Evolutionary conservation across 768 basidiomycete genomes (phyloP), one percentile per base, ranked within the genome.

Genomic region (Trichaptum fuscoviolaceum): DNA sequence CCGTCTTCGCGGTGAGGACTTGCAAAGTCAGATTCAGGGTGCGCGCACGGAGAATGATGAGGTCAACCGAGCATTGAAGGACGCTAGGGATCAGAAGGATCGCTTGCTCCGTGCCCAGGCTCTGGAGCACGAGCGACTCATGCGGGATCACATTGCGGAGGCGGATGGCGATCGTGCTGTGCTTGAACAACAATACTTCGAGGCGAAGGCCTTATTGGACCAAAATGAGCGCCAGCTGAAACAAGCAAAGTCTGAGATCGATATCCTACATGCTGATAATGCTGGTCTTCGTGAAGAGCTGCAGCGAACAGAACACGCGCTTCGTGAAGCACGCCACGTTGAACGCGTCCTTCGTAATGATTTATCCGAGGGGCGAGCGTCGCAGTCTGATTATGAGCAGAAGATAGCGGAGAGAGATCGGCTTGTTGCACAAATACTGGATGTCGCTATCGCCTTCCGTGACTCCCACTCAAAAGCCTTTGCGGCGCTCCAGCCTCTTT

Each of bases 81-180:
- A 90, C 67, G 88, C 91, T 1, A 82, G 86, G 57, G 76, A 76
- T 68, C 94, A 97, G 77, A 93, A 93, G 76, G 94, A 96, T 65
- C 80, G 88, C 24, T 79, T 93, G 18, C 77, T 94, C 66, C 85
- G 83, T 57, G 83, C 81, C 2, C 92, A 94, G 73, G 89, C 91
- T 7, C 91, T 68, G 71, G 75, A 83, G 71, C 82, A 87, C 65
- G 87, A 89, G 66, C 78, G 84, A 35, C 75, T 82, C 58, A 86
- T 97, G 68, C 85, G 93, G 1, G 95, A 97, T 74, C 92, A 95
- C 71, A 89, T 91, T 65, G 91, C 91, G 2, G 96, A 99, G 75
- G 92, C 95, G 17, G 94, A 97, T 72, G 92, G 95, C 0, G 95
- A 98, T 75, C 86, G 94, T 8, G 95, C 95, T 0, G 93, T 96